phyloP scores from a whole-genome alignment of 306 rosid genomes.

The Trifolium pratense region DNA sequence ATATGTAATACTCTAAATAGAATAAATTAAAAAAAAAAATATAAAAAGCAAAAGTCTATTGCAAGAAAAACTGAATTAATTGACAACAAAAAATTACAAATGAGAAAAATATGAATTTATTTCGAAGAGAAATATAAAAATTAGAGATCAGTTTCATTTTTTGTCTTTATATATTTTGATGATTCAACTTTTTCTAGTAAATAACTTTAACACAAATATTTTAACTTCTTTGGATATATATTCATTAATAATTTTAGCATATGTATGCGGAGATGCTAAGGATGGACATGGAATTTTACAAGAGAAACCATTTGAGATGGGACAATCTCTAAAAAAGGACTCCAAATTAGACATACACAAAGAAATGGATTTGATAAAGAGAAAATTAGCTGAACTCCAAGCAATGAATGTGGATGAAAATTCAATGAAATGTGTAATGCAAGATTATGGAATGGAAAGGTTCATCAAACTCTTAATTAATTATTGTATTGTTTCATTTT shows the following conservation, averaged over 20 bases:
- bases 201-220: neutral
- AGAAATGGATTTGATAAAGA: constrained; percentile 29
- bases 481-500: neutral
- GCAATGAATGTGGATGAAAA: constrained; percentile 13
- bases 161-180: neutral
- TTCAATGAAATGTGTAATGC: constrained; percentile 38
- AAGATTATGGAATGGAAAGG: constrained; percentile 53
- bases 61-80: no score
- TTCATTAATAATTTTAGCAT: constrained; percentile 43
- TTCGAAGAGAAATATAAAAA: neutral
- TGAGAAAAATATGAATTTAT: no score
- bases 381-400: constrained; percentile 32
- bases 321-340: constrained; percentile 8
- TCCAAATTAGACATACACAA: constrained; percentile 28
- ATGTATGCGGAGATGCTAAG: constrained; percentile 46
- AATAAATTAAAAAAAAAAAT: no score
- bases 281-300: neutral
- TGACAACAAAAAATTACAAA: no score
- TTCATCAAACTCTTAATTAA: constrained; percentile 1
- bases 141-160: neutral
- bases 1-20: no score
- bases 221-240: neutral
- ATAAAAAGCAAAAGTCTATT: no score
- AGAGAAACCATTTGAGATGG: constrained; percentile 47
- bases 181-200: neutral